Conservation (phyloP, 176 grass and related monocot genomes). For the Pontederia crassipes region DNA sequence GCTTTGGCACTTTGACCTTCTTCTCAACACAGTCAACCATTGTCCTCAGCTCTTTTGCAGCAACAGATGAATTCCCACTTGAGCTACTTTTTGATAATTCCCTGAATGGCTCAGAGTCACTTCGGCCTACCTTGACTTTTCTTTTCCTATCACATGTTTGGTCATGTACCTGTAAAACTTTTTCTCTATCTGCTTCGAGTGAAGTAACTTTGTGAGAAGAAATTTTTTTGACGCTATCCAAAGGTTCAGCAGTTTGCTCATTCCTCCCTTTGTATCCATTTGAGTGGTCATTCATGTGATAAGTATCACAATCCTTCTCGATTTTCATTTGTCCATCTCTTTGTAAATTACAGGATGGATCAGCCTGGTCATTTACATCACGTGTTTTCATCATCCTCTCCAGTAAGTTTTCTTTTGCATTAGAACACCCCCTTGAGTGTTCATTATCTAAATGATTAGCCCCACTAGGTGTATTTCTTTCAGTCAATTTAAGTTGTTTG, state of each 20-base stretch:
- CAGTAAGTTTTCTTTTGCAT: conserved; percentile 42
- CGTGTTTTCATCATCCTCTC: conserved; percentile 30
- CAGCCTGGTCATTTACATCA: conserved; percentile 31
- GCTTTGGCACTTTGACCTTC: conserved; percentile 38
- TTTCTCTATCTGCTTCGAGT: conserved; percentile 24
- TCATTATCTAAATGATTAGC: conserved; percentile 28
- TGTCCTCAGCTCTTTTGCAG: conserved; percentile 29
- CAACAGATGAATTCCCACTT: conserved; percentile 23
- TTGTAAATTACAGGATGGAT: conserved; percentile 32
- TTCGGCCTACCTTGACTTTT: conserved; percentile 19
- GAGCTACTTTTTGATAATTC: conserved; percentile 17
- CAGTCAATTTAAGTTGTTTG: neutral
- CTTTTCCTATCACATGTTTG: conserved; percentile 25
- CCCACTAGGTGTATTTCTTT: neutral
- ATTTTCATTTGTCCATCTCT: conserved; percentile 57
- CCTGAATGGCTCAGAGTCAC: conserved; percentile 19
- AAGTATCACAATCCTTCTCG: conserved; percentile 19
- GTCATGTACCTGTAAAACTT: conserved; percentile 18
- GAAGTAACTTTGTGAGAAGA: conserved; percentile 16
- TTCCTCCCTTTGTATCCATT: conserved; percentile 21
- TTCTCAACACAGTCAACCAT: conserved; percentile 28
- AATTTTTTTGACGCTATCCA: conserved; percentile 24
- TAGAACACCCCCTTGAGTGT: conserved; percentile 31
- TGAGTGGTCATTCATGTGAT: conserved; percentile 8
- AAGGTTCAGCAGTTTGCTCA: conserved; percentile 11